A percentile compares a stretch with the other conserved stretches of the same genome.
These are phyloP conservation scores for Cinnamomum chago DNA, from an alignment of 164 flowering plant genomes.

Conservation along the genomic window DNA sequence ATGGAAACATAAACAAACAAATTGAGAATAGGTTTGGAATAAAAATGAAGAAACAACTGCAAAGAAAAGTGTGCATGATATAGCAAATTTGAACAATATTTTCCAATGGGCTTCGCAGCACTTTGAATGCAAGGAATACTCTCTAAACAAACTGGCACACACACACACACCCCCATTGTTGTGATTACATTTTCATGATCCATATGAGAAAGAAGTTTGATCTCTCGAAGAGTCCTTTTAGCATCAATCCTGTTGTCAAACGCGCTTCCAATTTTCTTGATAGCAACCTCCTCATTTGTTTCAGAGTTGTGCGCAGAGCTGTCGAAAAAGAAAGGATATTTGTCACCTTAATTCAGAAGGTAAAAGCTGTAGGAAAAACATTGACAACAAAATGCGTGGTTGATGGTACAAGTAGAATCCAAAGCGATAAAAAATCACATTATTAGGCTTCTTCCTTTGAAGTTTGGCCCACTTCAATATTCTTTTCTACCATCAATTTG, in stretches of 20 bases:
- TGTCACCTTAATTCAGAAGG: not conserved
- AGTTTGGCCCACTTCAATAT: no score
- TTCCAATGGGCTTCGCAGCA: not conserved
- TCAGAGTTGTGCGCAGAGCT: slow-evolving; percentile 66
- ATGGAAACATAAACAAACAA: not conserved
- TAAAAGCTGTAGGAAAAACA: not conserved
- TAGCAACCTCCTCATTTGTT: slow-evolving; percentile 74
- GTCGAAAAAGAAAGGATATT: slow-evolving; percentile 5
- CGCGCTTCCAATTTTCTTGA: slow-evolving; percentile 73
- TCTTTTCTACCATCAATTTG: no score
- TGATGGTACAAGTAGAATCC: no score
- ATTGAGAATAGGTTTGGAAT: not conserved
- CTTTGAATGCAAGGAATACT: not conserved
- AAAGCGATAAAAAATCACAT: no score
- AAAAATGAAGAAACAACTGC: not conserved
- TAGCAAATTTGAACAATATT: not conserved
- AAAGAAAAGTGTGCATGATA: not conserved
- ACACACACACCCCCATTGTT: not conserved
- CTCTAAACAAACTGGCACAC: not conserved
- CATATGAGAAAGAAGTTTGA: slow-evolving; percentile 75
- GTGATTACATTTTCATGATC: slow-evolving; percentile 66
- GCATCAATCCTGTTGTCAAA: slow-evolving; percentile 81
- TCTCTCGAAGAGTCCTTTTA: slow-evolving; percentile 73
- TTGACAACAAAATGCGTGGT: not conserved
- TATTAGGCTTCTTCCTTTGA: no score